Base-by-base conservation (phyloP, 179 eudicot genomes). In the Silene noctiflora region DNA sequence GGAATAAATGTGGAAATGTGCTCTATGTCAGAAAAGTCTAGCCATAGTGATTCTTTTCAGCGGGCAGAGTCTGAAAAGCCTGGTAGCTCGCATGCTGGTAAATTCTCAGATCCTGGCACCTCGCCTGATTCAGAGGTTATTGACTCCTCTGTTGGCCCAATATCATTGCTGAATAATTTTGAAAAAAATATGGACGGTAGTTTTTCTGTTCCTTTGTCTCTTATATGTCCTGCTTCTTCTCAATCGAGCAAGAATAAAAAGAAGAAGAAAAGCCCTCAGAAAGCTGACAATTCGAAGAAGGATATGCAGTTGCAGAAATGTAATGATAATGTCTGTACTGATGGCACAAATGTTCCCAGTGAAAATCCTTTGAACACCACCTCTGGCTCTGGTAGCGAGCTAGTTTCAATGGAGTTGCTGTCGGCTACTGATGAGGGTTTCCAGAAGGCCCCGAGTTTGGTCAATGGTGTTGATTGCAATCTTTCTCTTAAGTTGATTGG, bases 91-190 rank as follows among this genome's bases (percentile, higher is more conserved):
- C 60, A 69, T 80, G 85, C 83, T 69, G 88, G 78, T 56, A 76
- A 83, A 74, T 83, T 76, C 63, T 71, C 78, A 64, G 93, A 94
- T 81, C 83, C 88, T 14, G 96, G 94, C 81, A 94, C 97, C 73
- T 91, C 98, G 71, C 98, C 98, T 77, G 96, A 92, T 83, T 91
- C 97, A 42, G 97, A 91, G 88, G 94, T 91, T 83, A 90, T 94
- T 77, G 90, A 91, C 78, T 79, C 88, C 66, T 83, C 76, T 67
- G 70, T 81, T 60, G 77, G 48, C 70, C 84, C 80, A n/a, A 86
- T 81, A 74, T 85, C 48, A 80, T 75, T 63, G 67, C 73, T 63
- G 69, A 82, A 76, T 77, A 82, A 83, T 77, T 73, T 64, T 76
- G 79, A 69, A 68, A 81, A 67, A 27, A 67, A 64, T 74, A 75